Evolutionary conservation across 2,329 filamentous ascomycete species (phyloP).

Genomic region (Arthrobotrys entomopaga): DNA sequence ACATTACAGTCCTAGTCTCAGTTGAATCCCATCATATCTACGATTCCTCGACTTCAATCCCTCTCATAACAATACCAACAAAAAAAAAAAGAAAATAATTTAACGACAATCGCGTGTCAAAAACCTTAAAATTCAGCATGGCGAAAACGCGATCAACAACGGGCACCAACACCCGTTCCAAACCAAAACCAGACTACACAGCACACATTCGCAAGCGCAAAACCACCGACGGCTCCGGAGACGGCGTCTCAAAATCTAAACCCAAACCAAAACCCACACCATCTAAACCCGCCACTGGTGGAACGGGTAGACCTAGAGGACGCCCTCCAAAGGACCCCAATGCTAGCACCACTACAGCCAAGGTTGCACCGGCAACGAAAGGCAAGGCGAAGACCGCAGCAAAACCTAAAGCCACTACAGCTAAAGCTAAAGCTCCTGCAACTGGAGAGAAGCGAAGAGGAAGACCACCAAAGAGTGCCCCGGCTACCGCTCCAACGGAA

Average conservation of each 20-base stretch:
- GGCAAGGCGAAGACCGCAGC: not conserved
- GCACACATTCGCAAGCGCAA: slow-evolving; percentile 49
- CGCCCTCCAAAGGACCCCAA: slow-evolving; percentile 47
- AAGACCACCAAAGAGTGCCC: slow-evolving; percentile 21
- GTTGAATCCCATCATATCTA: no score
- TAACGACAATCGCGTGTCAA: not conserved
- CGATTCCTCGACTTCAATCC: no score
- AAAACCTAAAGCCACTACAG: slow-evolving; percentile 15
- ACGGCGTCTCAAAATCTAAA: slow-evolving; percentile 46
- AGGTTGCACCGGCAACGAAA: slow-evolving; percentile 8
- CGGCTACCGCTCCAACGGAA: slow-evolving; percentile 2
- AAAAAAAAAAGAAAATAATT: not conserved
- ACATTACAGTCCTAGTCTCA: no score
- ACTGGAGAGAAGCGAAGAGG: slow-evolving; percentile 26
- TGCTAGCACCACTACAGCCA: slow-evolving; percentile 14
- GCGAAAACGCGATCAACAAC: slow-evolving; percentile 27
- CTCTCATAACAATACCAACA: not conserved
- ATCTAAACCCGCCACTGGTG: slow-evolving; percentile 14
- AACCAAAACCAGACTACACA: slow-evolving; percentile 44
- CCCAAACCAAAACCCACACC: slow-evolving; percentile 36
- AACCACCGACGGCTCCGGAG: slow-evolving; percentile 49
- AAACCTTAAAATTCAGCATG: slow-evolving; percentile 12
- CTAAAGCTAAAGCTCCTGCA: not conserved
- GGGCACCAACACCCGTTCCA: slow-evolving; percentile 31
- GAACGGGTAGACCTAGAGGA: slow-evolving; percentile 23